Conservation (phyloP, 129 eudicot genomes). For the Helianthus tuberosus region DNA sequence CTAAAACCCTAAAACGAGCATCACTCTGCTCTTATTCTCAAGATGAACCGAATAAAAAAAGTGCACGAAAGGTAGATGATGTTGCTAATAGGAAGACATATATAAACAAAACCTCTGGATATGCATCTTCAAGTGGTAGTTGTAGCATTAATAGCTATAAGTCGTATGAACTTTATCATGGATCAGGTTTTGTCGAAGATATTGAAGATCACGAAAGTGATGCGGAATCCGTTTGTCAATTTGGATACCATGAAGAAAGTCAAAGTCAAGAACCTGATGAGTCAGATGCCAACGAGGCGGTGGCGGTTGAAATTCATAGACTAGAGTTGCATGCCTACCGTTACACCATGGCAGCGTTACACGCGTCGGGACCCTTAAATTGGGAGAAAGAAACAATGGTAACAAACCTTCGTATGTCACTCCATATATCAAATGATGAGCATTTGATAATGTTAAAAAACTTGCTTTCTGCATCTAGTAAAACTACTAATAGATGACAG, state of each 20-base stretch:
- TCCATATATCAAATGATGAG: conserved; percentile 79
- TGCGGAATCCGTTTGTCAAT: conserved; percentile 64
- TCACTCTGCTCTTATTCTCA: conserved; percentile 36
- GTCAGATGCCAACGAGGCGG: conserved; percentile 24
- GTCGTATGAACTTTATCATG: conserved; percentile 31
- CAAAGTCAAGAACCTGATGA: conserved; percentile 21
- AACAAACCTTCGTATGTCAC: conserved; percentile 74
- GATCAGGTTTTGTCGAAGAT: conserved; percentile 41
- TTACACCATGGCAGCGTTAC: conserved; percentile 65
- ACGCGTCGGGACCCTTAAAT: conserved; percentile 84
- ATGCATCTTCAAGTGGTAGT: conserved; percentile 58
- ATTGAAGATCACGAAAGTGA: conserved; percentile 53
- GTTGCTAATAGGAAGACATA: conserved; percentile 42
- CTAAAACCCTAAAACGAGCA: conserved; percentile 51
- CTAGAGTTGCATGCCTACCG: conserved; percentile 79
- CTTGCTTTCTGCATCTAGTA: conserved; percentile 53
- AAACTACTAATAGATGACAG: conserved; percentile 13
- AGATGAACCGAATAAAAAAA: conserved; percentile 1
- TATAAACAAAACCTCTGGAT: conserved; percentile 40
- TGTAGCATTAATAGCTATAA: conserved; percentile 54
- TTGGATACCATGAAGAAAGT: conserved; percentile 19
- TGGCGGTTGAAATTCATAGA: conserved; percentile 61
- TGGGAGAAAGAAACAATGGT: conserved; percentile 77
- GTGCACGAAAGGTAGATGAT: conserved; percentile 37
- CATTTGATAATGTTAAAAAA: conserved; percentile 69